phyloP scores from a whole-genome alignment of 139 green algal genomes.

The Tetraselmis chui region DNA sequence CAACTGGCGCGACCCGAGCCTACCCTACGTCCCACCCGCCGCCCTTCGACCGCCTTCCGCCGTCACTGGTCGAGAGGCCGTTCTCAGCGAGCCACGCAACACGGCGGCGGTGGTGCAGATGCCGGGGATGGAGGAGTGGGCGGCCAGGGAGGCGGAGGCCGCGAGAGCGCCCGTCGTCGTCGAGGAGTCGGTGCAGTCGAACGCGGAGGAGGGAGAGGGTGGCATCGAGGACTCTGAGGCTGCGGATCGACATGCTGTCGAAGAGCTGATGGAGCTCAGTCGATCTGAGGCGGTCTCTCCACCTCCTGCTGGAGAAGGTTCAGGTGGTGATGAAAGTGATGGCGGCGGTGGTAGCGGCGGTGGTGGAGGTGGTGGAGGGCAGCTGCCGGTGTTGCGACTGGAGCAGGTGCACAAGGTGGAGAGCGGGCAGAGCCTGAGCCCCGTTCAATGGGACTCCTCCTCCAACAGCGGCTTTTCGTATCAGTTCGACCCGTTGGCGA shows the following conservation, averaged over 20 bases:
- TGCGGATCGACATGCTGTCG: not conserved
- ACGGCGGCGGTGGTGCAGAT: not conserved
- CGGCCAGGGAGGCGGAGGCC: not conserved
- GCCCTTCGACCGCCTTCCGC: not conserved
- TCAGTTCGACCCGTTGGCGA: not conserved
- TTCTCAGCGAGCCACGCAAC: not conserved
- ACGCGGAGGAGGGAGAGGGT: not conserved
- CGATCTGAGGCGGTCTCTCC: too few species aligned
- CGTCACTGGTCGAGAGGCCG: not conserved
- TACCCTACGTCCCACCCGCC: not conserved
- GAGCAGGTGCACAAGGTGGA: not conserved
- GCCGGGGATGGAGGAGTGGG: not conserved
- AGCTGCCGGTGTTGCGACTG: not conserved
- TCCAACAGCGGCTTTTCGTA: not conserved
- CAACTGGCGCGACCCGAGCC: not conserved
- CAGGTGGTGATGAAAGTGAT: too few species aligned
- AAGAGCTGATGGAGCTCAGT: not conserved
- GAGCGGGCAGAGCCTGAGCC: not conserved
- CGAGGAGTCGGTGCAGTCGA: not conserved
- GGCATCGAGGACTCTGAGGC: not conserved
- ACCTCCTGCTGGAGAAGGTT: too few species aligned
- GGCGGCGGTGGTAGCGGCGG: too few species aligned
- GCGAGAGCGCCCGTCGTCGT: not conserved
- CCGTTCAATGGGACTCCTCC: not conserved
- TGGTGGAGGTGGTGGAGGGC: too few species aligned